Percentiles rank a stretch among this genome's conserved stretches.
Evolutionary conservation across 257 asterid species (phyloP).

Genomic region (Dorcoceras hygrometricum): DNA sequence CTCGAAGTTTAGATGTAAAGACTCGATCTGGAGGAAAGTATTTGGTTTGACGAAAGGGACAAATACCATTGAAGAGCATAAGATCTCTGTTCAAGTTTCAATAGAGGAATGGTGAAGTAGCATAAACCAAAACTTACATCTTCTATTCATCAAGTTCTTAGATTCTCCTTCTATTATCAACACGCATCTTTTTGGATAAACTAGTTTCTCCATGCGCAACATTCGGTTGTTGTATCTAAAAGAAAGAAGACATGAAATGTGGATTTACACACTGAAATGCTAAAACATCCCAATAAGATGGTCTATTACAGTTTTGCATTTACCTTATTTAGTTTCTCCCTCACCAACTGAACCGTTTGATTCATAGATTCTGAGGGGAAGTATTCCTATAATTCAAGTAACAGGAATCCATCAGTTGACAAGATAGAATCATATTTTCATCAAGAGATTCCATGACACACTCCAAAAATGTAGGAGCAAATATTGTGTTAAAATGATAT

Average conservation of each 20-base stretch:
- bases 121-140: conserved; percentile 2
- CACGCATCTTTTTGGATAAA: conserved; percentile 56
- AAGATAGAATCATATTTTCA: background rate
- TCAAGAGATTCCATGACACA: background rate
- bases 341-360: conserved; percentile 66
- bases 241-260: background rate
- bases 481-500: background rate
- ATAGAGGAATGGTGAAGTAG: conserved; percentile 1
- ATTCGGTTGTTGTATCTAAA: conserved; percentile 57
- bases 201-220: conserved; percentile 36
- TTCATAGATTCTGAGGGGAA: conserved; percentile 80
- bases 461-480: background rate
- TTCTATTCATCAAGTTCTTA: conserved; percentile 18
- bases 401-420: conserved; percentile 8
- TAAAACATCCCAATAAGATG: background rate
- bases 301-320: conserved; percentile 6
- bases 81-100: background rate
- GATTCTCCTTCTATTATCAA: conserved; percentile 75
- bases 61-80: no score
- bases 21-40: no score
- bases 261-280: background rate
- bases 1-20: no score
- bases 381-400: conserved; percentile 48
- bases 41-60: no score
- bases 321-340: conserved; percentile 79